These are phyloP conservation scores for Stromatinia cepivora DNA, from an alignment of 2,329 filamentous ascomycete species.

Conservation along the genomic window DNA sequence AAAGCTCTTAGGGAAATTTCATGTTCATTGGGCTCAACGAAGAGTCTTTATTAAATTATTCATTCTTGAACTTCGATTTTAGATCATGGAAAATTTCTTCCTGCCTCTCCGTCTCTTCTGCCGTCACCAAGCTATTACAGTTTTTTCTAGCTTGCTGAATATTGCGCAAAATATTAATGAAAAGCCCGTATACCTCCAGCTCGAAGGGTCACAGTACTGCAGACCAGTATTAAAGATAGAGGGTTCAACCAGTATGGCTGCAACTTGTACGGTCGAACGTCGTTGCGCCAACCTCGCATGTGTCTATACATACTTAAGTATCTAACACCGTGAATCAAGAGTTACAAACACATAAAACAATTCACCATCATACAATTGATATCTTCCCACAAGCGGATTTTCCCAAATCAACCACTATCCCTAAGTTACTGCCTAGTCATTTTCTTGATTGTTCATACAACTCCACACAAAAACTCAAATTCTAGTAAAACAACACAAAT, in stretches of 20 bases:
- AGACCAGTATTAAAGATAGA: not conserved
- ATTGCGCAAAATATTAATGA: rapidly evolving
- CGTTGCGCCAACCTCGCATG: not conserved
- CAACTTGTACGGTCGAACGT: not conserved
- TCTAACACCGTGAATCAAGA: not conserved
- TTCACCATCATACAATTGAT: not conserved
- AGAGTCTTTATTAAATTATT: too few species aligned
- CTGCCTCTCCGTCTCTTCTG: not conserved
- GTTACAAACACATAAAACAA: not conserved
- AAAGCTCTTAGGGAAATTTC: too few species aligned
- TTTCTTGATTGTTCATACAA: not conserved
- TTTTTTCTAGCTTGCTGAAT: not conserved
- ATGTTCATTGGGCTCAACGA: too few species aligned
- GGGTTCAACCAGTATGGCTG: not conserved
- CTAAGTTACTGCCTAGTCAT: too few species aligned
- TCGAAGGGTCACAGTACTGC: not conserved
- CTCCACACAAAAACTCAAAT: not conserved
- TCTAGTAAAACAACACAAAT: too few species aligned
- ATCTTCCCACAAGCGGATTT: not conserved
- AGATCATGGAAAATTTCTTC: not conserved
- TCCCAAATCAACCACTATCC: not conserved
- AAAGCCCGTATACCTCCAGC: not conserved
- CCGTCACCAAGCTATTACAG: rapidly evolving
- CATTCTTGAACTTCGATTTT: not conserved
- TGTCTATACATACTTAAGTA: not conserved